Base-by-base conservation (phyloP, 73 alveolate species). In the Paramecium biaurelia region DNA sequence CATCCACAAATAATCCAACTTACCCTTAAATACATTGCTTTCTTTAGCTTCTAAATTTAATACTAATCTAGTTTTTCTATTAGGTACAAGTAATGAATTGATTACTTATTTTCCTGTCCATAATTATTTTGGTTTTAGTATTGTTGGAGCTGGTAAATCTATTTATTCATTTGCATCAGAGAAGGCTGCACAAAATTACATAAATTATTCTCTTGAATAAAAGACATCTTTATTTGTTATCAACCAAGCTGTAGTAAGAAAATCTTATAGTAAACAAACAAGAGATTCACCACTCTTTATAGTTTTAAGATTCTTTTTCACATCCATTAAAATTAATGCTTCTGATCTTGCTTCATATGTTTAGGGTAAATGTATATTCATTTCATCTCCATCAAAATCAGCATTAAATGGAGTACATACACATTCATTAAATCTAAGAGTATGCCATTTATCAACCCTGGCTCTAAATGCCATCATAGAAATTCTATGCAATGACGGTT, bases 361-460 rank as follows among this genome's bases (percentile, higher is more conserved):
- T 93, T 98, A 97, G 14, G 99, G 99, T 56, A 99, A 89, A 95
- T 99, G 99, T 57, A 99, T 96, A 93, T 99, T 99, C 99, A 99
- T 99, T 94, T 99, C 99, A 94, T 99, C 99, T 12, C 99, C 99
- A 94, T 99, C 99, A 92, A 99, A 99, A 95, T 99, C 99, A 7
- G 99, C 99, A 92, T 99, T 99, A 96, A 98, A 99, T 15, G 99
- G 99, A 7, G 99, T 95, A 94, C 99, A 99, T 68, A 95, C 96
- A 94, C 99, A 95, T 92, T 97, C 99, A 94, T 99, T 99, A 72
- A 99, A 99, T 76, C 99, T 95, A 35, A 99, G 92, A 37, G 99
- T 99, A 84, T 99, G 97, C 97, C 99, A 97, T 67, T 99, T 99
- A 96, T 98, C 97, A 4, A 99, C 99, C 70, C 97, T 98, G 18